Conservation (phyloP, 1,284 basidiomycete species). For the Trichosporon inkin region DNA sequence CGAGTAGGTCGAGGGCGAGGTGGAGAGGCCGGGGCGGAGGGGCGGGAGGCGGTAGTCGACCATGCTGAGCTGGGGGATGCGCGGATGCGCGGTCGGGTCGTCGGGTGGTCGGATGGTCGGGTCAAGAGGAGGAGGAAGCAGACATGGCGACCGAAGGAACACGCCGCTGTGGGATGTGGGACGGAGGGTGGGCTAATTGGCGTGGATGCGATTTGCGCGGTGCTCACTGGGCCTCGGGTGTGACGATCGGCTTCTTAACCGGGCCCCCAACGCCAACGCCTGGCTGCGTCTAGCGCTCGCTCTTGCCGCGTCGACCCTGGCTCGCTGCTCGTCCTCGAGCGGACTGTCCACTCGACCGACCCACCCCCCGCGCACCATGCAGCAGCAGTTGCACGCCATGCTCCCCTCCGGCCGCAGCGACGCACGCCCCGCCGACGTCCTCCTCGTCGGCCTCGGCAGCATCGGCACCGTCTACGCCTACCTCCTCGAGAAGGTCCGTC, state of each 20-base stretch:
- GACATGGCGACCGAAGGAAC: too few relatives aligned
- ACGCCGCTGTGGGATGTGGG: too few relatives aligned
- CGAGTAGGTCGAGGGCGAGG: constrained; percentile 4
- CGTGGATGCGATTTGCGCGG: background rate
- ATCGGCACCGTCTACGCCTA: constrained; percentile 58
- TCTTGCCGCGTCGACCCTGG: too few relatives aligned
- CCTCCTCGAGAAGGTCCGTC: constrained; percentile 55
- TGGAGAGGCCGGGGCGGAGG: background rate
- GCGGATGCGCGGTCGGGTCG: background rate
- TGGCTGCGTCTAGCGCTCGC: too few relatives aligned
- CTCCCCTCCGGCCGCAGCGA: background rate
- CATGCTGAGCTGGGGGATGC: background rate
- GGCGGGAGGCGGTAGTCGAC: constrained; percentile 8
- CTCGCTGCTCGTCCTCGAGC: too few relatives aligned
- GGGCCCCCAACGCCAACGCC: background rate
- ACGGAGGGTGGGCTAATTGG: background rate
- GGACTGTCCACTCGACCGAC: background rate
- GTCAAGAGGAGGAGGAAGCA: too few relatives aligned
- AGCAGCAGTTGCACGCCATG: background rate
- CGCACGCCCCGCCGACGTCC: constrained; percentile 38
- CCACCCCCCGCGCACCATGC: too few relatives aligned
- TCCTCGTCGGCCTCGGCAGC: constrained; percentile 55
- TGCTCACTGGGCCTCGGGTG: background rate
- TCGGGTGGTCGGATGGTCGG: background rate
- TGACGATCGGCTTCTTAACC: constrained; percentile 6